phyloP scores from a whole-genome alignment of 768 basidiomycete species.

The Mycena metata region DNA sequence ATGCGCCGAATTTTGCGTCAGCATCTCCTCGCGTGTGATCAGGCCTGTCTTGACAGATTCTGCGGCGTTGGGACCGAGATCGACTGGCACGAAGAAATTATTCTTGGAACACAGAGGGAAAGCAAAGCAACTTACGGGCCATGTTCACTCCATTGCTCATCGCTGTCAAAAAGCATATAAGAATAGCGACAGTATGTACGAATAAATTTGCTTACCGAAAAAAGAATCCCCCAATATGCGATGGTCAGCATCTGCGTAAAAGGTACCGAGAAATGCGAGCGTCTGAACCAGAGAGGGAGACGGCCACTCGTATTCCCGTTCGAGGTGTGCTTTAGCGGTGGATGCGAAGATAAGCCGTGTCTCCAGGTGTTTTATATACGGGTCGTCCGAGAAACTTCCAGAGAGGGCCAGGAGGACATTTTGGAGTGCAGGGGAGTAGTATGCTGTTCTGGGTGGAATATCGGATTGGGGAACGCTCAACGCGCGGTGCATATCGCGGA shows the following conservation, averaged over 20 bases:
- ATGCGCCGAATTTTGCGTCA: slow-evolving; percentile 56
- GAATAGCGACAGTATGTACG: background rate
- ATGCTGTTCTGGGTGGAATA: slow-evolving; percentile 47
- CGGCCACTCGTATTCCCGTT: slow-evolving; percentile 38
- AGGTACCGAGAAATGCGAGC: slow-evolving; percentile 39
- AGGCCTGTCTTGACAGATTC: slow-evolving; percentile 54
- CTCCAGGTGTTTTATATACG: slow-evolving; percentile 35
- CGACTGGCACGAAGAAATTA: slow-evolving; percentile 44
- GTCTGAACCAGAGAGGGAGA: slow-evolving; percentile 40
- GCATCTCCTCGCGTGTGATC: slow-evolving; percentile 51
- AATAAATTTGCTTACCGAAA: slow-evolving; percentile 21
- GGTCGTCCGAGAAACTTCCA: slow-evolving; percentile 39
- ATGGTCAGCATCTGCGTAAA: slow-evolving; percentile 34
- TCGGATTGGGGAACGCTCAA: slow-evolving; percentile 44
- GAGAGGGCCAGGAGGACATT: slow-evolving; percentile 56
- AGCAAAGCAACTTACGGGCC: slow-evolving; percentile 20
- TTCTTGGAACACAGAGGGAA: background rate
- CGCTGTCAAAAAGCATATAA: background rate
- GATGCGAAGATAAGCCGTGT: slow-evolving; percentile 32
- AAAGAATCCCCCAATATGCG: slow-evolving; percentile 37
- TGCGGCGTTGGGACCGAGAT: slow-evolving; percentile 55
- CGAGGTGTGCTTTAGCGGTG: slow-evolving; percentile 32
- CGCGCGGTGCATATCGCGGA: slow-evolving; percentile 57
- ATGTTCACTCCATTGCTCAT: slow-evolving; percentile 23
- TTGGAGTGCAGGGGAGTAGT: slow-evolving; percentile 68